Evolutionary conservation across 192 early-diverging fungal species (phyloP).

Genomic region (Pilaira anomala): DNA sequence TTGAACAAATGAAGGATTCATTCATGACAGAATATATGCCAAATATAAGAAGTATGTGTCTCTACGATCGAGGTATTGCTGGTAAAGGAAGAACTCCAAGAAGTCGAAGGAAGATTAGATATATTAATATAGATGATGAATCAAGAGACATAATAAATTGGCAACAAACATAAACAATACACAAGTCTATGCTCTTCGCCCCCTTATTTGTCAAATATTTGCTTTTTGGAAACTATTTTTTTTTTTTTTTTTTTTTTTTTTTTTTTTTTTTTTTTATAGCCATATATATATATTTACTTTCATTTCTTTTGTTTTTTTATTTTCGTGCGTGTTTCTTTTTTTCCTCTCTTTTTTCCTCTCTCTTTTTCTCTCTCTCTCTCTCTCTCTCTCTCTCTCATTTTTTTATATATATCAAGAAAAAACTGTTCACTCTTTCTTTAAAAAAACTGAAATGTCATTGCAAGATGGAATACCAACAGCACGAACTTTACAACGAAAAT

Average conservation of each 20-base stretch:
- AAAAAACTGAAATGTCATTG: too few relatives aligned
- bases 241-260: neutral
- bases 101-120: too few relatives aligned
- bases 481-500: conserved; percentile 17
- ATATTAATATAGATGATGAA: too few relatives aligned
- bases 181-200: neutral
- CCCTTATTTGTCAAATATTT: conserved; percentile 4
- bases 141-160: too few relatives aligned
- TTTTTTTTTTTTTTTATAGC: conserved; percentile 9
- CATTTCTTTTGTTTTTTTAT: neutral
- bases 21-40: too few relatives aligned
- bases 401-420: too few relatives aligned
- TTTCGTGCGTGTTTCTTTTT: conserved; percentile 6
- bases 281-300: too few relatives aligned
- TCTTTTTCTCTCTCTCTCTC: neutral
- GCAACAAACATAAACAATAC: too few relatives aligned
- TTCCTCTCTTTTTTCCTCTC: conserved; percentile 3
- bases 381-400: neutral
- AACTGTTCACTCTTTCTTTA: too few relatives aligned
- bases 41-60: too few relatives aligned
- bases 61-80: too few relatives aligned
- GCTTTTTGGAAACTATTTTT: conserved; percentile 7
- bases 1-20: neutral
- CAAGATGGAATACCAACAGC: neutral
- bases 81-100: too few relatives aligned